Evolutionary conservation across 2,329 filamentous ascomycete species (phyloP).

Genomic region (Epichloe gansuensis): DNA sequence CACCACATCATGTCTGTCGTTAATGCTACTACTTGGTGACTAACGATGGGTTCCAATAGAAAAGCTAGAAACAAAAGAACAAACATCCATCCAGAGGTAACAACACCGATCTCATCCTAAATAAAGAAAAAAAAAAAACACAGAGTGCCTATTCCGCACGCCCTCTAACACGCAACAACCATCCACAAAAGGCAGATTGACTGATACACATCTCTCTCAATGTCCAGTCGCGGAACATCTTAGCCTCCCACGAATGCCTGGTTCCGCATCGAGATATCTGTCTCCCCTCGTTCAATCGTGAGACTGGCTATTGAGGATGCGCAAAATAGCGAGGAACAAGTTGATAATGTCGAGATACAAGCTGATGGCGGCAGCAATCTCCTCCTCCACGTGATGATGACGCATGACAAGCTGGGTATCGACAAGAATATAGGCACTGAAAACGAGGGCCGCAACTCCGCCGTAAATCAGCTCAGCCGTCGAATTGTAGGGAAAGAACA

Average conservation of each 20-base stretch:
- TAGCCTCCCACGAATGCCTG: neutral
- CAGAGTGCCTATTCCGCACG: too few species aligned
- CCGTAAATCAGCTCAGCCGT: slow-evolving; percentile 80
- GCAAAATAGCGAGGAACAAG: slow-evolving; percentile 86
- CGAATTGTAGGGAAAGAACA: slow-evolving; percentile 76
- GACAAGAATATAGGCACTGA: slow-evolving; percentile 88
- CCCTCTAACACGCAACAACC: too few species aligned
- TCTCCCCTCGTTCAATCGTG: slow-evolving; percentile 58
- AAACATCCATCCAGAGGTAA: neutral
- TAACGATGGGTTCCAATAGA: neutral
- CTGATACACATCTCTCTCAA: neutral
- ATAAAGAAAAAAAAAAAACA: too few species aligned
- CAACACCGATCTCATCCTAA: neutral
- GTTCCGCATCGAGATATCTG: neutral
- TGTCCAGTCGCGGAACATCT: neutral
- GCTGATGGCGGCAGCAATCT: slow-evolving; percentile 90
- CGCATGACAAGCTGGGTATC: slow-evolving; percentile 94
- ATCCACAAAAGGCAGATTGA: neutral
- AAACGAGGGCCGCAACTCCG: slow-evolving; percentile 69
- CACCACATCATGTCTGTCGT: neutral
- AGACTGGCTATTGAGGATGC: slow-evolving; percentile 91
- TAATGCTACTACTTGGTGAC: neutral
- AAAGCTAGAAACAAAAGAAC: neutral
- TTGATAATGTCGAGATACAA: slow-evolving; percentile 96
- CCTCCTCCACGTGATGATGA: slow-evolving; percentile 95